Evolutionary conservation across 2,329 filamentous ascomycete genomes (phyloP).

Genomic region (Moelleriella libera): DNA sequence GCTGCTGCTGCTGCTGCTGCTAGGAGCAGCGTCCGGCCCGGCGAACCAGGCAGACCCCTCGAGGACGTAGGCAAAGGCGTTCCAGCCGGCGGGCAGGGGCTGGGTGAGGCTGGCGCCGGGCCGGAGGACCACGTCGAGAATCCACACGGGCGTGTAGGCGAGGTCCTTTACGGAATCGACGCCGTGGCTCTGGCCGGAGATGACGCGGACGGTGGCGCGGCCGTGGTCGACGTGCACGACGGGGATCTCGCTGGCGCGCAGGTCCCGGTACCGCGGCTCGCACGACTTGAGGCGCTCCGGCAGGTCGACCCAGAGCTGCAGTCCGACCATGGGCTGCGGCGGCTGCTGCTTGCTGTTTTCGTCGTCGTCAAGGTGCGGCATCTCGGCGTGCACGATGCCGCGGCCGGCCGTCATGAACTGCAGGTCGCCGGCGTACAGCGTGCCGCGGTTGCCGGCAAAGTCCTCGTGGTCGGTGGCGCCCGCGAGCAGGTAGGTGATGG

Average conservation of each 20-base stretch:
- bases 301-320: slow-evolving; percentile 94
- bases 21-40: slow-evolving; percentile 12
- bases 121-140: slow-evolving; percentile 68
- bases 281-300: slow-evolving; percentile 70
- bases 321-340: slow-evolving; percentile 55
- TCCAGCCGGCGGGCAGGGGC: slow-evolving; percentile 67
- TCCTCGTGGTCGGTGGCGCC: slow-evolving; percentile 87
- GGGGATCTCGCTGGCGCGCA: slow-evolving; percentile 69
- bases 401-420: slow-evolving; percentile 96
- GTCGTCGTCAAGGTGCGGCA: slow-evolving; percentile 54
- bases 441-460: slow-evolving; percentile 75
- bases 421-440: slow-evolving; percentile 73
- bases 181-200: slow-evolving; percentile 71
- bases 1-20: slow-evolving; percentile 34
- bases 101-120: slow-evolving; percentile 71
- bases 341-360: neutral
- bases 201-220: slow-evolving; percentile 74
- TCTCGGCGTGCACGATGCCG: slow-evolving; percentile 91
- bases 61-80: slow-evolving; percentile 80
- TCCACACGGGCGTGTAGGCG: slow-evolving; percentile 95
- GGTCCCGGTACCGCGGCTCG: slow-evolving; percentile 84
- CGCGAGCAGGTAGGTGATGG: slow-evolving; percentile 76
- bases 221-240: slow-evolving; percentile 54
- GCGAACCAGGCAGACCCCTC: slow-evolving; percentile 53
- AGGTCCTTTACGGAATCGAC: slow-evolving; percentile 80